Percentiles rank a stretch among this genome's conserved stretches.
Evolutionary conservation across 2,329 filamentous ascomycete genomes (phyloP).

Genomic region (Aureobasidium namibiae): DNA sequence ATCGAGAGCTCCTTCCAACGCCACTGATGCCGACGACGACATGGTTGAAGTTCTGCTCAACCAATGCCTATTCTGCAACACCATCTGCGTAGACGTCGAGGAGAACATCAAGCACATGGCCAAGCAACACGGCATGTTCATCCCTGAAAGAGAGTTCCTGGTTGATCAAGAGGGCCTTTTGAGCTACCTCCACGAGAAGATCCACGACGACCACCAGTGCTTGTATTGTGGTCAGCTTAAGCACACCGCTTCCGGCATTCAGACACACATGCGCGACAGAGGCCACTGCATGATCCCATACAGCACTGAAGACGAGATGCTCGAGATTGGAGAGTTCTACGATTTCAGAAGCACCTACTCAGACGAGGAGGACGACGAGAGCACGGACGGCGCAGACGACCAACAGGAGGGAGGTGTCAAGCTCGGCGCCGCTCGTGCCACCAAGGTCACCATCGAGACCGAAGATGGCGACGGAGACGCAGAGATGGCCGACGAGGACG

Average conservation of each 20-base stretch:
- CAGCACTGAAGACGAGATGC: constrained; percentile 76
- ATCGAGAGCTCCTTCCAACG: constrained; percentile 16
- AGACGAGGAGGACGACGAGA: constrained; percentile 59
- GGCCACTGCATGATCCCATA: constrained; percentile 97
- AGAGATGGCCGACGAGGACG: constrained; percentile 46
- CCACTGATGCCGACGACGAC: constrained; percentile 24
- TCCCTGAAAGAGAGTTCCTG: constrained; percentile 80
- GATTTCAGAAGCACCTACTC: constrained; percentile 96
- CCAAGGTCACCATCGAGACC: constrained; percentile 36
- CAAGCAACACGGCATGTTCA: constrained; percentile 88
- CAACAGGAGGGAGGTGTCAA: constrained; percentile 53
- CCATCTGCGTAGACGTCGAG: constrained; percentile 64
- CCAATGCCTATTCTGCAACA: constrained; percentile 86
- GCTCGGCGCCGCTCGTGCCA: constrained; percentile 53
- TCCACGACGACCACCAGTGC: constrained; percentile 74
- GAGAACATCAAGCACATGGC: constrained; percentile 85
- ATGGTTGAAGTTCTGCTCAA: constrained; percentile 34
- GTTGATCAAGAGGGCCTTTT: constrained; percentile 76
- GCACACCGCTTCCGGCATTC: constrained; percentile 67
- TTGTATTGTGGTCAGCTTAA: constrained; percentile 80
- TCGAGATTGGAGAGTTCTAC: constrained; percentile 93
- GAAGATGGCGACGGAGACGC: constrained; percentile 47
- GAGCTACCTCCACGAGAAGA: constrained; percentile 67
- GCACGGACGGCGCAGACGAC: constrained; percentile 42
- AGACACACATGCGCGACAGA: constrained; percentile 96